Base-by-base conservation (phyloP, 345 rosid species). In the Hypericum androsaemum region DNA sequence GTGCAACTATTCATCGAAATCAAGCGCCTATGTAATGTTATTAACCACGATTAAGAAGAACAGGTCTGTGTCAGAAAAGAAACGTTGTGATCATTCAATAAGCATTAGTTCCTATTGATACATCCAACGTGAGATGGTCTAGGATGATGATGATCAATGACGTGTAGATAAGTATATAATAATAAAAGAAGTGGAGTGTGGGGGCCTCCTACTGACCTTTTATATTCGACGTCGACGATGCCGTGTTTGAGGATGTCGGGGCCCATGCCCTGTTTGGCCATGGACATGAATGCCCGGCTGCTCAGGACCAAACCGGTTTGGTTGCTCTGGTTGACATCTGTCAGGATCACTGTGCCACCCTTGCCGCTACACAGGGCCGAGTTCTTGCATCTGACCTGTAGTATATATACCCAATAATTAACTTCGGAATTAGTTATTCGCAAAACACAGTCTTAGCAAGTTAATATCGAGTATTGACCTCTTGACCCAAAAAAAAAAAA, bases 341-440 rank as follows among this genome's bases (percentile, higher is more conserved):
- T 88, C 56, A 77, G 17, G 12, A 83, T 73, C 43, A 92, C 86
- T 39, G 58, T 69, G 6, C 84, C 80, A 41, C 98, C 98, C 70
- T 51, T 64, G 61, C 65, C 67, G 61, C 58, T 80, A 46, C 98
- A 92, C 0, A 88, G 47, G 32, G 39, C 17, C 0, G 68, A 46
- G 71, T 88, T 54, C 59, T 68, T 85, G 82, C 98, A 92, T 72
- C 96, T 71, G 60, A 92, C 73, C 94, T 81, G 74, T 61, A n/a
- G n/a, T n/a, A n/a, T n/a, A 17, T 61, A 63, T n/a, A 46, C 8
- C 7, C 12, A 7, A 3, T 9, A 10, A 17, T 40, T 16, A 36
- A 11, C 17, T 49, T 11, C 37, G 10, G 54, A 39, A 46, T 2
- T 47, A 13, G 51, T 43, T 10, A 22, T 48, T 53, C 7, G 37